Percentiles rank a stretch among this genome's conserved stretches.
These are phyloP conservation scores for Mortierella sp. DNA, from an alignment of 371 early-diverging fungal species.

Conservation along the genomic window DNA sequence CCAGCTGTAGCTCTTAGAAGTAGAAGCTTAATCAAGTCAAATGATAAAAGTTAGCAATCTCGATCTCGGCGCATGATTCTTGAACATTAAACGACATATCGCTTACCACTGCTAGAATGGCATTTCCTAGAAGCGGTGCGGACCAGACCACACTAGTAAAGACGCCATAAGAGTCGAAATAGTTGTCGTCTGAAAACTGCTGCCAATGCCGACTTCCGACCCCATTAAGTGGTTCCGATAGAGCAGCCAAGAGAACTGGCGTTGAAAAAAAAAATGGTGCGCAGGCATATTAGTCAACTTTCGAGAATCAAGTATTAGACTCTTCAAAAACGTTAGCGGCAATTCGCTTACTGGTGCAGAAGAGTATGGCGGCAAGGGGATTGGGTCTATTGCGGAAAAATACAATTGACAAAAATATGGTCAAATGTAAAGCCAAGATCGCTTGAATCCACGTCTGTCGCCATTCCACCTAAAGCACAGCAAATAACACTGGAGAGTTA, in stretches of 20 bases:
- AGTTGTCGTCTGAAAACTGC: constrained; percentile 49
- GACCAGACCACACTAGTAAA: constrained; percentile 48
- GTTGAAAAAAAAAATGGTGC: neutral
- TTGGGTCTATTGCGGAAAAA: constrained; percentile 41
- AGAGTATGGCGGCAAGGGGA: constrained; percentile 34
- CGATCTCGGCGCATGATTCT: neutral
- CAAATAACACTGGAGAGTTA: neutral
- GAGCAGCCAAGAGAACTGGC: constrained; percentile 40
- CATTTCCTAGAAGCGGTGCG: constrained; percentile 32
- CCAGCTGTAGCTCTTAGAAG: constrained; percentile 23
- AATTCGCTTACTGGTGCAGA: constrained; percentile 33
- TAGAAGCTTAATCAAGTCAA: constrained; percentile 15
- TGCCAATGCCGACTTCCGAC: constrained; percentile 50
- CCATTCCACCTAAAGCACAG: constrained; percentile 42
- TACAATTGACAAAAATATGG: constrained; percentile 34
- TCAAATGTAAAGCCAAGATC: constrained; percentile 36
- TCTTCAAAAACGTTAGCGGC: neutral
- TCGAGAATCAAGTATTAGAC: neutral
- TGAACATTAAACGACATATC: neutral
- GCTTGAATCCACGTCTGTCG: constrained; percentile 53
- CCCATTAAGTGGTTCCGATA: constrained; percentile 52
- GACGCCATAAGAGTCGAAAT: constrained; percentile 53
- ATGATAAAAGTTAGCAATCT: neutral
- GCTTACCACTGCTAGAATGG: constrained; percentile 31
- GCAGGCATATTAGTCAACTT: neutral